Percentiles rank a stretch among this genome's conserved stretches.
These are phyloP conservation scores for Candida railenensis DNA, from an alignment of 805 yeast species.

Conservation along the genomic window DNA sequence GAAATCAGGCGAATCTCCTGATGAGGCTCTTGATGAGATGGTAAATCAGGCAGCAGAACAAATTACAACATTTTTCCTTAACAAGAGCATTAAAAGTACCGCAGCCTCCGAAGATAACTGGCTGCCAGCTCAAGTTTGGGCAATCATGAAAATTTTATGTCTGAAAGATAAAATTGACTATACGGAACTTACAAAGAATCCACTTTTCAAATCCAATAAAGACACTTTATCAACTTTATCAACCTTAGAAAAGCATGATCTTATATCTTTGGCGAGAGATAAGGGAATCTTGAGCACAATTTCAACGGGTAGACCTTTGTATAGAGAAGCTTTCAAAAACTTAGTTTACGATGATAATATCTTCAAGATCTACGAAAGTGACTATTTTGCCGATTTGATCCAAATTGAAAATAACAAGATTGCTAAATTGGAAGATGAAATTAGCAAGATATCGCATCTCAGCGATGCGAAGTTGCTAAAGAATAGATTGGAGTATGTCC, in stretches of 20 bases:
- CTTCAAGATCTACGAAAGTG: slow-evolving; percentile 61
- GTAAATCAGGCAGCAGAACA: slow-evolving; percentile 84
- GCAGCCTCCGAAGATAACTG: slow-evolving; percentile 39
- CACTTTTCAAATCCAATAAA: slow-evolving; percentile 59
- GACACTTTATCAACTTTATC: slow-evolving; percentile 48
- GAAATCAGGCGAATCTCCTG: slow-evolving; percentile 81
- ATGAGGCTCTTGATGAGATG: slow-evolving; percentile 76
- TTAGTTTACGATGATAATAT: slow-evolving; percentile 58
- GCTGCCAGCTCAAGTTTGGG: slow-evolving; percentile 86
- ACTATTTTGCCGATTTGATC: slow-evolving; percentile 54
- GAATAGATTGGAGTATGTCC: slow-evolving; percentile 63
- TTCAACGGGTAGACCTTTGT: slow-evolving; percentile 82
- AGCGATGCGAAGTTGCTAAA: slow-evolving; percentile 54
- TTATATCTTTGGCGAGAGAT: slow-evolving; percentile 68
- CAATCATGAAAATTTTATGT: slow-evolving; percentile 64
- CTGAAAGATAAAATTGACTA: slow-evolving; percentile 44
- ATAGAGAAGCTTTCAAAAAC: slow-evolving; percentile 71
- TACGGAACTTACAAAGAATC: slow-evolving; percentile 52
- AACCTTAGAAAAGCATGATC: slow-evolving; percentile 75
- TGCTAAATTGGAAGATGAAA: slow-evolving; percentile 66
- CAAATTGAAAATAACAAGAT: slow-evolving; percentile 63
- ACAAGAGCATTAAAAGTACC: slow-evolving; percentile 18
- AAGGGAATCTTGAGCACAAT: slow-evolving; percentile 72
- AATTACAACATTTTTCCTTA: slow-evolving; percentile 73
- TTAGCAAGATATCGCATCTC: slow-evolving; percentile 54